phyloP scores from a whole-genome alignment of 805 yeast species.

The Cyberlindnera mycetangii region DNA sequence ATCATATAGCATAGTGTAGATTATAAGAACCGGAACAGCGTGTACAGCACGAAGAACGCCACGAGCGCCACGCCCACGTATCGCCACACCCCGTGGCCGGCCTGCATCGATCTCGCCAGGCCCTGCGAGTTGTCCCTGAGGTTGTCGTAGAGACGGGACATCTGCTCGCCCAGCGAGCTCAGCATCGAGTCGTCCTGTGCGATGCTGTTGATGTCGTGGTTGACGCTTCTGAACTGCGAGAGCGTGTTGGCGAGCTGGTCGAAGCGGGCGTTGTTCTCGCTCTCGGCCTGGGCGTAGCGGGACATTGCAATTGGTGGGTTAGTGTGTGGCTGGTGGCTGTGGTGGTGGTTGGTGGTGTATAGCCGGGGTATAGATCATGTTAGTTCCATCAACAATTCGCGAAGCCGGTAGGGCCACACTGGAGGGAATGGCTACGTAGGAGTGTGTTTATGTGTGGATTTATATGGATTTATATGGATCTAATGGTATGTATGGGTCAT shows the following conservation, averaged over 20 bases:
- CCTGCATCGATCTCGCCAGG: slow-evolving; percentile 51
- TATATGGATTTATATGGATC: too few species aligned
- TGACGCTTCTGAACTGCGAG: slow-evolving; percentile 59
- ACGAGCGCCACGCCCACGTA: slow-evolving; percentile 56
- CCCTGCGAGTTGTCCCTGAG: slow-evolving; percentile 51
- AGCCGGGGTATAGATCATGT: neutral
- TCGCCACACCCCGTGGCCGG: slow-evolving; percentile 58
- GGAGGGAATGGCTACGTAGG: too few species aligned
- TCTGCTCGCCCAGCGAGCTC: slow-evolving; percentile 45
- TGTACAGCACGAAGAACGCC: slow-evolving; percentile 54
- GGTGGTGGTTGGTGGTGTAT: neutral
- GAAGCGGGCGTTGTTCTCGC: slow-evolving; percentile 56
- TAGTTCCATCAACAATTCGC: slow-evolving; percentile 1
- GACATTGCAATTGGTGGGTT: slow-evolving; percentile 5
- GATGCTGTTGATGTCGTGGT: slow-evolving; percentile 63
- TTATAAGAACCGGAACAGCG: slow-evolving; percentile 45
- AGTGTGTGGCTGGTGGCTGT: too few species aligned
- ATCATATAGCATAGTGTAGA: too few species aligned
- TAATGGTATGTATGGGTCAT: too few species aligned
- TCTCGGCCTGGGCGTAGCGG: slow-evolving; percentile 30
- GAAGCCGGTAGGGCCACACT: too few species aligned
- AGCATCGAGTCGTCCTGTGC: slow-evolving; percentile 52
- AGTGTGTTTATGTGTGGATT: too few species aligned
- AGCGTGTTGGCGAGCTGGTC: slow-evolving; percentile 64
- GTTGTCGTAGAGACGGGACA: slow-evolving; percentile 45